phyloP scores from a whole-genome alignment of 352 stramenopile species.

The Globisporangium carolinianum region DNA sequence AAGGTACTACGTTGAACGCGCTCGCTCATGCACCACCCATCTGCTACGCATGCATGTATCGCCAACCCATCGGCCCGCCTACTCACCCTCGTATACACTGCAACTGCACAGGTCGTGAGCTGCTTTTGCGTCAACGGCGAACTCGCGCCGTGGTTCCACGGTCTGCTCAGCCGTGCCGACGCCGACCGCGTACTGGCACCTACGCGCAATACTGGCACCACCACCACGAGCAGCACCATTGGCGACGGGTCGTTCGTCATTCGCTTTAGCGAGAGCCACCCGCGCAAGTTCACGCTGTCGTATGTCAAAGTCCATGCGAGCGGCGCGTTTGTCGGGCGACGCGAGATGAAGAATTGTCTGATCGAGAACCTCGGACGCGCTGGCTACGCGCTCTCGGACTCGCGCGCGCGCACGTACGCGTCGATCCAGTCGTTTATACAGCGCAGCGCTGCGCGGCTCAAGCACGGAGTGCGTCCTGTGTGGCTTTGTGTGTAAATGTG shows the following conservation, averaged over 20 bases:
- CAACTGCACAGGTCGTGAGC: constrained; percentile 23
- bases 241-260: constrained; percentile 69
- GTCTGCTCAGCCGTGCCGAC: constrained; percentile 38
- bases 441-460: constrained; percentile 43
- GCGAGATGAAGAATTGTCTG: constrained; percentile 69
- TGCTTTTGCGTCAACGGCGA: constrained; percentile 56
- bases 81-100: neutral
- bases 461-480: constrained; percentile 37
- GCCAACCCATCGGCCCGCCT: too few species aligned
- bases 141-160: constrained; percentile 72
- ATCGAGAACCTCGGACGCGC: constrained; percentile 44
- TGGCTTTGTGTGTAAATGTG: neutral
- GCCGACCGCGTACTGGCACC: constrained; percentile 32
- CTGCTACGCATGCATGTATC: too few species aligned
- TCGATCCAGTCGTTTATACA: constrained; percentile 68
- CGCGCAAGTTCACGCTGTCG: constrained; percentile 67
- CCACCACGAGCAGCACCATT: neutral
- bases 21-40: too few species aligned
- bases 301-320: constrained; percentile 64
- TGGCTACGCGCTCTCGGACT: constrained; percentile 51
- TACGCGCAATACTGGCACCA: neutral
- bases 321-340: constrained; percentile 16
- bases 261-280: constrained; percentile 74
- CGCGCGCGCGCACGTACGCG: constrained; percentile 33
- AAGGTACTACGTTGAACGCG: constrained; percentile 17